These are phyloP conservation scores for Monilinia aucupariae DNA, from an alignment of 2,329 filamentous ascomycete genomes.

Conservation along the genomic window DNA sequence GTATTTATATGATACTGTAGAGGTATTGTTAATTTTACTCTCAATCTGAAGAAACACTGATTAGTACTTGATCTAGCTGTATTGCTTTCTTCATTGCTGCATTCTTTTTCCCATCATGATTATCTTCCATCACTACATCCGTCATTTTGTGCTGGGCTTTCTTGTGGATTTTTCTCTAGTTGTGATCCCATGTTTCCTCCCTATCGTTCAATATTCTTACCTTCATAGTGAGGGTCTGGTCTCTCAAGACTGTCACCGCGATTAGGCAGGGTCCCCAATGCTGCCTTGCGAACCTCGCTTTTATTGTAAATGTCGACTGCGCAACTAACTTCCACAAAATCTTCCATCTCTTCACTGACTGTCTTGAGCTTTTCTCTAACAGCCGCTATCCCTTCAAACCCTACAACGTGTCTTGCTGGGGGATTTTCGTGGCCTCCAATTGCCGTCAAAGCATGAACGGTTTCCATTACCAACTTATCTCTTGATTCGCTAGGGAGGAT, in stretches of 20 bases:
- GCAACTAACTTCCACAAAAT: slow-evolving; percentile 83
- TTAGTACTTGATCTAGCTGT: background rate
- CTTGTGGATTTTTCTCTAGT: too few species aligned
- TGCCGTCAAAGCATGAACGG: slow-evolving; percentile 82
- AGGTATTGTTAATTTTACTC: fast-evolving
- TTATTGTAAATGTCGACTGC: slow-evolving; percentile 34
- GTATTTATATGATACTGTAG: background rate
- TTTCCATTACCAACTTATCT: slow-evolving; percentile 75
- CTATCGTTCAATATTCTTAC: background rate
- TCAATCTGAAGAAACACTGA: background rate
- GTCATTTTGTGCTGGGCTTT: background rate
- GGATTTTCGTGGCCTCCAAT: slow-evolving; percentile 96
- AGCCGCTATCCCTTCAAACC: slow-evolving; percentile 76
- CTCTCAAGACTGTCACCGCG: background rate
- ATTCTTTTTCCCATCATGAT: background rate
- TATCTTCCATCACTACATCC: background rate
- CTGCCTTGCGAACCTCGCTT: slow-evolving; percentile 32
- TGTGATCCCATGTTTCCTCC: too few species aligned
- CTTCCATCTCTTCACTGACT: slow-evolving; percentile 90
- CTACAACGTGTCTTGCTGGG: slow-evolving; percentile 88
- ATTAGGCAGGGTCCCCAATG: slow-evolving; percentile 17
- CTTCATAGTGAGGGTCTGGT: background rate
- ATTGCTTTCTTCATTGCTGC: background rate
- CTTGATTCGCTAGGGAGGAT: slow-evolving; percentile 62
- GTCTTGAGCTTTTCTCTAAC: slow-evolving; percentile 97